Percentiles rank a stretch among this genome's conserved stretches.
Conservation (phyloP, 768 basidiomycete species). For the Rickenella mellea region DNA sequence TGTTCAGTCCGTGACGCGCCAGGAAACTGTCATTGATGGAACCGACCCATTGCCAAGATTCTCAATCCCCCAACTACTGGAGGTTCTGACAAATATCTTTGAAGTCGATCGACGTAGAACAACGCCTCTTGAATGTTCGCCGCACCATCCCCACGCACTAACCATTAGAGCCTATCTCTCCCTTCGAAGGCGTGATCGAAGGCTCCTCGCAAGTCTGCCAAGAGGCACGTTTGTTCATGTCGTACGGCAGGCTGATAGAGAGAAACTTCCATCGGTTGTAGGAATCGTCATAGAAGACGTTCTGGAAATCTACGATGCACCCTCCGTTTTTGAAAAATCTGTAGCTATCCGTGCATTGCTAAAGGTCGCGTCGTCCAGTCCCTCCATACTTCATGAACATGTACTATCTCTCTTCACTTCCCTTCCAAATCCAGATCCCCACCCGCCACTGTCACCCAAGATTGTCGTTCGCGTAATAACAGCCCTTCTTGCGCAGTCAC, state of each 20-base stretch:
- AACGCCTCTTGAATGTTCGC: background rate
- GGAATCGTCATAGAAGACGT: conserved; percentile 31
- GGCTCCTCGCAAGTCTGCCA: conserved; percentile 15
- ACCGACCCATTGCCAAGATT: conserved; percentile 1
- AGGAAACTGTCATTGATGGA: too few relatives aligned
- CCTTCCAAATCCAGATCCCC: too few relatives aligned
- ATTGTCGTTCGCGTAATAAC: too few relatives aligned
- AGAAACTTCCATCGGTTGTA: conserved; percentile 23
- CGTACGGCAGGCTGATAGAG: conserved; percentile 19
- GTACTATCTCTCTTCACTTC: too few relatives aligned
- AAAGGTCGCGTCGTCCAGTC: too few relatives aligned
- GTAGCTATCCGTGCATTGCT: too few relatives aligned
- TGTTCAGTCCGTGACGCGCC: too few relatives aligned
- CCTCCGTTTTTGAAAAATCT: too few relatives aligned
- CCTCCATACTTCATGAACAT: too few relatives aligned
- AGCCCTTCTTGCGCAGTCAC: too few relatives aligned
- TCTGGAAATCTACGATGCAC: conserved; percentile 19
- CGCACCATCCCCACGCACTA: conserved; percentile 6
- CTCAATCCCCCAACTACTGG: background rate
- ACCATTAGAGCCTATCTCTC: conserved; percentile 20
- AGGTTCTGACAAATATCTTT: too few relatives aligned
- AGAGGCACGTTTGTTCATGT: conserved; percentile 18
- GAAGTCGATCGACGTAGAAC: background rate
- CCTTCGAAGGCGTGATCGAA: conserved; percentile 17
- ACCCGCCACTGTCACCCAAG: too few relatives aligned